These are phyloP conservation scores for Cercospora sp. DNA, from an alignment of 2,329 filamentous ascomycete species.

Conservation along the genomic window DNA sequence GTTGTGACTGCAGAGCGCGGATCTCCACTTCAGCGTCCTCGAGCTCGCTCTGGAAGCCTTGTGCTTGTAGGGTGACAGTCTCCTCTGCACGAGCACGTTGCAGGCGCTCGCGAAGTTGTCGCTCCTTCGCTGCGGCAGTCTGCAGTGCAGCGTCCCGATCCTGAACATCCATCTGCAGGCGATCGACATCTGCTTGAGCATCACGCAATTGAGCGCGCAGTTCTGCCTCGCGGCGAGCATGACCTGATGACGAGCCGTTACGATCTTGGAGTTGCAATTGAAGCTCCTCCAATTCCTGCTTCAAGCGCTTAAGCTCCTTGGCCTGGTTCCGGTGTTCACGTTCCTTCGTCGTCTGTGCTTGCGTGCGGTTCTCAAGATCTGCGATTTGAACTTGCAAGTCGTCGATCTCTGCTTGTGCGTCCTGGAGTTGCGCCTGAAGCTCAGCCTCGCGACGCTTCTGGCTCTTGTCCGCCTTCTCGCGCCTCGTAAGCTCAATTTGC, in stretches of 20 bases:
- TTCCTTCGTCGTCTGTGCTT: slow-evolving; percentile 37
- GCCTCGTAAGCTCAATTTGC: slow-evolving; percentile 70
- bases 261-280: slow-evolving; percentile 52
- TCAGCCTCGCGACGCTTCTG: slow-evolving; percentile 59
- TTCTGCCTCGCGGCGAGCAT: slow-evolving; percentile 43
- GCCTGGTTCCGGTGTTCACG: slow-evolving; percentile 42
- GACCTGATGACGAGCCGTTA: slow-evolving; percentile 39
- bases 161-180: slow-evolving; percentile 41
- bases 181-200: slow-evolving; percentile 38
- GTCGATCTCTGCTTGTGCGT: slow-evolving; percentile 48
- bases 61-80: slow-evolving; percentile 41
- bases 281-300: slow-evolving; percentile 38
- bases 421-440: slow-evolving; percentile 67
- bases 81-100: slow-evolving; percentile 34
- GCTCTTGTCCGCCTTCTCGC: slow-evolving; percentile 64
- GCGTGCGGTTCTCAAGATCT: slow-evolving; percentile 36
- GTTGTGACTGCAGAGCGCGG: slow-evolving; percentile 41
- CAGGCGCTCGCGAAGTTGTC: slow-evolving; percentile 41
- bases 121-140: slow-evolving; percentile 43
- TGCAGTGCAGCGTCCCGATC: slow-evolving; percentile 48
- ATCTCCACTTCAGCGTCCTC: slow-evolving; percentile 46
- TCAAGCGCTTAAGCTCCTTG: slow-evolving; percentile 36
- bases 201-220: slow-evolving; percentile 42
- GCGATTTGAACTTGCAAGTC: slow-evolving; percentile 60
- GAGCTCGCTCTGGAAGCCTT: slow-evolving; percentile 41